Conservation (phyloP, 1,284 basidiomycete species). For the Cystobasidium pallidum region DNA sequence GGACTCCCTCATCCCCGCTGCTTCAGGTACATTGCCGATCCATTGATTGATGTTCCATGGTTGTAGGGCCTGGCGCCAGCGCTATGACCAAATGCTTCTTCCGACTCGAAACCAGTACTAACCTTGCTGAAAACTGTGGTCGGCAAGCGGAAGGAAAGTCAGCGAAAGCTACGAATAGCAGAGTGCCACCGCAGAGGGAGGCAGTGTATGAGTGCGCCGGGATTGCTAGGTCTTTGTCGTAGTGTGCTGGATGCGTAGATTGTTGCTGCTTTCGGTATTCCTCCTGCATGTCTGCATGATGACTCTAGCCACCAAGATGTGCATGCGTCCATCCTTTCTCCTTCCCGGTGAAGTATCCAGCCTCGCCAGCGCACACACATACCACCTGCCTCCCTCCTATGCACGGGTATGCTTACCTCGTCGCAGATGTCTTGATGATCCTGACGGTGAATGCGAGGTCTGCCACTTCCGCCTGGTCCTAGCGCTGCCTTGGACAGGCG, state of each 20-base stretch:
- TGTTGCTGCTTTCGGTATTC: neutral
- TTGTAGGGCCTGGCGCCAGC: neutral
- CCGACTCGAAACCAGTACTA: neutral
- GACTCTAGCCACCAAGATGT: neutral
- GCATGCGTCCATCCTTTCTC: neutral
- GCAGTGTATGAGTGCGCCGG: neutral
- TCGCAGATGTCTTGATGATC: slow-evolving; percentile 12
- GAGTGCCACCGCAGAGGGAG: neutral
- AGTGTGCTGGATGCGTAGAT: neutral
- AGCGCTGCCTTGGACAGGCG: neutral
- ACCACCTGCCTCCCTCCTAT: neutral
- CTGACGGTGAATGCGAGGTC: neutral
- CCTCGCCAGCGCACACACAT: neutral
- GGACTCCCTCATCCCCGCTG: slow-evolving; percentile 28
- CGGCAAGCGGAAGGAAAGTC: neutral
- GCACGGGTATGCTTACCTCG: slow-evolving; percentile 12
- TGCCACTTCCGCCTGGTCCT: neutral
- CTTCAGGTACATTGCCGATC: neutral
- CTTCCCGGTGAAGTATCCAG: neutral
- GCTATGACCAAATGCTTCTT: neutral
- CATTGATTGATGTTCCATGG: neutral
- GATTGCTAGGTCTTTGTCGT: neutral
- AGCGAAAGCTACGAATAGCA: neutral
- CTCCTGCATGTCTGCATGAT: slow-evolving; percentile 5
- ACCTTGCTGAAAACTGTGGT: slow-evolving; percentile 1